A percentile compares a stretch with the other conserved stretches of the same genome.
These are phyloP conservation scores for Ophiostoma angusticollis DNA, from an alignment of 2,329 filamentous ascomycete species.

Conservation along the genomic window DNA sequence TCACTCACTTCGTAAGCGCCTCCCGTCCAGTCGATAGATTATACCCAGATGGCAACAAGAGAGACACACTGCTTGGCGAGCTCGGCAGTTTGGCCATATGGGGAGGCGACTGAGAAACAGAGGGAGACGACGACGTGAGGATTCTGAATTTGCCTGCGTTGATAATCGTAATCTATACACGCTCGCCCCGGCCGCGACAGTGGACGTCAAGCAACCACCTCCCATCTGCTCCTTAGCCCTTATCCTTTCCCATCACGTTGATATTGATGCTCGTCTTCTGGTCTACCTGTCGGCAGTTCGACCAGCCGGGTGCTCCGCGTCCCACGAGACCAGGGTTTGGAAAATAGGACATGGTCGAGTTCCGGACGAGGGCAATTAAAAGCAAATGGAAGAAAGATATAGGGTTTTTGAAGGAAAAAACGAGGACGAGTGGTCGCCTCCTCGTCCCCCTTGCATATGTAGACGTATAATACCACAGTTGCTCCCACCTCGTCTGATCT, in stretches of 20 bases:
- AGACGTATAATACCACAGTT: not conserved
- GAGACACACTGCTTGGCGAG: not conserved
- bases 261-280: too few species aligned
- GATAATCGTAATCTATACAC: too few species aligned
- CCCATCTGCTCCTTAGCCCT: too few species aligned
- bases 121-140: too few species aligned
- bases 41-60: not conserved
- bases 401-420: too few species aligned
- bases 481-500: not conserved
- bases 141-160: too few species aligned
- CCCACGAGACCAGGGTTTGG: not conserved
- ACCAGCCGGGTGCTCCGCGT: not conserved
- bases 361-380: too few species aligned
- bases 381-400: too few species aligned
- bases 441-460: not conserved
- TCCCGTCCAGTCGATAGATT: not conserved
- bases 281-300: not conserved
- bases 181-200: too few species aligned
- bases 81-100: constrained; percentile 2
- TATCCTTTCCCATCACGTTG: not conserved
- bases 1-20: too few species aligned
- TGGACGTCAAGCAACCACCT: too few species aligned
- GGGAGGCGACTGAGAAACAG: not conserved
- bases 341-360: too few species aligned
- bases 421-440: not conserved